Conservation (phyloP, 768 basidiomycete genomes). For the Neoboletus brunneissimus region DNA sequence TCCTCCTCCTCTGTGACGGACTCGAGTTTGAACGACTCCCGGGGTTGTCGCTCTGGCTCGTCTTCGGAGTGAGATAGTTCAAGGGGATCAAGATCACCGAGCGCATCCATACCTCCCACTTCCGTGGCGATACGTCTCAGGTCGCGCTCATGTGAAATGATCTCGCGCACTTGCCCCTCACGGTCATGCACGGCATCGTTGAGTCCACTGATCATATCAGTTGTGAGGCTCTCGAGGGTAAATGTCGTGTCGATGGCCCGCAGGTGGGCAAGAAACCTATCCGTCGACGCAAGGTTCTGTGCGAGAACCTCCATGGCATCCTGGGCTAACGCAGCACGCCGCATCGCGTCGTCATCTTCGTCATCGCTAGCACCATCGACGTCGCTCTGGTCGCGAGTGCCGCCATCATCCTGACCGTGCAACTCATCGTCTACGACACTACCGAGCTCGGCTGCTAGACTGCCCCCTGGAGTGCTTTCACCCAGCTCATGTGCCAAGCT, state of each 20-base stretch:
- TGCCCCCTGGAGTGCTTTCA: conserved; percentile 15
- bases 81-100: conserved; percentile 67
- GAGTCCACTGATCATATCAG: conserved; percentile 72
- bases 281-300: conserved; percentile 71
- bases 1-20: conserved; percentile 41
- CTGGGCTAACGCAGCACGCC: conserved; percentile 27
- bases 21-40: conserved; percentile 32
- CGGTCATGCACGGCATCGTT: conserved; percentile 74
- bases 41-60: conserved; percentile 26
- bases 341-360: conserved; percentile 27
- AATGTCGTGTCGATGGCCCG: conserved; percentile 58
- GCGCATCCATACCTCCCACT: conserved; percentile 70
- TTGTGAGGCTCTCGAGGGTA: conserved; percentile 64
- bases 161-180: conserved; percentile 76
- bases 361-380: conserved; percentile 20
- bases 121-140: conserved; percentile 74
- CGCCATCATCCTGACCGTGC: conserved; percentile 10
- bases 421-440: conserved; percentile 19
- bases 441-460: conserved; percentile 26
- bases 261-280: conserved; percentile 71
- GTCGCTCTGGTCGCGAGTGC: conserved; percentile 11
- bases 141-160: conserved; percentile 76
- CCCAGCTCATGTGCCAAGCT: conserved; percentile 47
- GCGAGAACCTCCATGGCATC: conserved; percentile 75
- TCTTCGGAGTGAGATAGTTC: conserved; percentile 36